phyloP scores from a whole-genome alignment of 1,284 basidiomycete genomes.

The Puccinia coronata region DNA sequence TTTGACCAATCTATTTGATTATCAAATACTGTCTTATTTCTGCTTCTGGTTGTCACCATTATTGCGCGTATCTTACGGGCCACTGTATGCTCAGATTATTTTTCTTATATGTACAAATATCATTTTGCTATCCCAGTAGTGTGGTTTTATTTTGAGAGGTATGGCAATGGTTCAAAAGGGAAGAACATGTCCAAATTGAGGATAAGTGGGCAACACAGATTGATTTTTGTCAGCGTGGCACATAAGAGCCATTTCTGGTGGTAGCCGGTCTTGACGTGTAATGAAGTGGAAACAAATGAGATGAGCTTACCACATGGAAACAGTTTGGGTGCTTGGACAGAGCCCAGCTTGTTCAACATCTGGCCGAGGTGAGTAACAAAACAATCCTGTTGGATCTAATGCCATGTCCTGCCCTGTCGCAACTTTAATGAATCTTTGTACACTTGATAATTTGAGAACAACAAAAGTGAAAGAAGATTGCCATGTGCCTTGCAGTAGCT shows the following conservation, averaged over 20 bases:
- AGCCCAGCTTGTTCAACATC: conserved; percentile 38
- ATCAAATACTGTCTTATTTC: too few relatives aligned
- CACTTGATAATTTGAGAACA: too few relatives aligned
- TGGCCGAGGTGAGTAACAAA: conserved; percentile 43
- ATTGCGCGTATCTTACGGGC: too few relatives aligned
- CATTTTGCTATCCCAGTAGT: too few relatives aligned
- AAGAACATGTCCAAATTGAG: too few relatives aligned
- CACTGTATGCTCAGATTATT: too few relatives aligned
- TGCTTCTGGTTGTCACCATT: too few relatives aligned
- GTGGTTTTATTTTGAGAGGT: neutral
- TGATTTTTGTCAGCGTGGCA: too few relatives aligned
- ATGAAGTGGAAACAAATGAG: neutral
- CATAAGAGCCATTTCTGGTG: too few relatives aligned
- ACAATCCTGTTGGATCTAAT: conserved; percentile 38
- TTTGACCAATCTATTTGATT: too few relatives aligned
- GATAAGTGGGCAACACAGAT: neutral
- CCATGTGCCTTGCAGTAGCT: conserved; percentile 19
- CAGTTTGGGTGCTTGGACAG: conserved; percentile 40
- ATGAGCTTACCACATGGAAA: conserved; percentile 33
- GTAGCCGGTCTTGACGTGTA: neutral
- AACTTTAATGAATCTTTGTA: neutral
- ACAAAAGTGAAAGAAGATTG: neutral
- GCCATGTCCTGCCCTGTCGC: neutral
- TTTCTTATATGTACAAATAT: too few relatives aligned
- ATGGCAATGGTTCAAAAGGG: too few relatives aligned